phyloP scores from a whole-genome alignment of 805 yeast genomes.

The Saccharomycopsis sp. region DNA sequence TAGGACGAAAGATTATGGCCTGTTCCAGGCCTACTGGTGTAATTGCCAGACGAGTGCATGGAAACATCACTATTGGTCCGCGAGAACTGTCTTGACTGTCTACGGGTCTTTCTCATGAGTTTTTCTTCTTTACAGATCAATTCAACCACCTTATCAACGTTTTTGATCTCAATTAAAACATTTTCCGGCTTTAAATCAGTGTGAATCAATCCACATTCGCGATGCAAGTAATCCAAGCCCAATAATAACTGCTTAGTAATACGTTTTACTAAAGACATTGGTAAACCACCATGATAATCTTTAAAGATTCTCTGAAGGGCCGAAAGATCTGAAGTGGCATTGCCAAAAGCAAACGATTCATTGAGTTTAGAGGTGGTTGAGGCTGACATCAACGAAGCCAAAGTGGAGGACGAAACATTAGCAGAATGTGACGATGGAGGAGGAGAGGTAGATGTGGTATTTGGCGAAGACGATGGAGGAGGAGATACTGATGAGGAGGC shows the following conservation, averaged over 20 bases:
- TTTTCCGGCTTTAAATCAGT: slow-evolving; percentile 73
- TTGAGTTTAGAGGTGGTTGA: background rate
- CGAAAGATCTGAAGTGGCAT: slow-evolving; percentile 9
- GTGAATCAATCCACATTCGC: slow-evolving; percentile 68
- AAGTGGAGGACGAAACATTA: background rate
- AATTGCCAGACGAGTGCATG: background rate
- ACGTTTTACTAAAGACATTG: slow-evolving; percentile 68
- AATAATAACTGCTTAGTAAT: slow-evolving; percentile 71
- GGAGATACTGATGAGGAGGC: background rate
- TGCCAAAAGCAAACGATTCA: slow-evolving; percentile 17
- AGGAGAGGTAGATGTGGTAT: background rate
- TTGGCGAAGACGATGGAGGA: background rate
- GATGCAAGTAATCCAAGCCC: slow-evolving; percentile 66
- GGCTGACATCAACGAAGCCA: background rate
- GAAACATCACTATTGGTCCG: background rate
- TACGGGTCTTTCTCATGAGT: background rate
- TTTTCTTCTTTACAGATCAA: slow-evolving; percentile 18
- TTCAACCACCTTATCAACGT: slow-evolving; percentile 67
- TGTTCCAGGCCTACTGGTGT: background rate
- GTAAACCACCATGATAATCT: slow-evolving; percentile 69
- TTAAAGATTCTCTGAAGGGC: slow-evolving; percentile 16
- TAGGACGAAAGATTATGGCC: background rate
- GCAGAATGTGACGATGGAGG: background rate
- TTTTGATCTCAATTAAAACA: slow-evolving; percentile 73
- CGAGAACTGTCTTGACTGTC: background rate